Evolutionary conservation across 228 moss, liverwort and hornwort genomes (phyloP).

Genomic region (Sphagnum magellanicum): DNA sequence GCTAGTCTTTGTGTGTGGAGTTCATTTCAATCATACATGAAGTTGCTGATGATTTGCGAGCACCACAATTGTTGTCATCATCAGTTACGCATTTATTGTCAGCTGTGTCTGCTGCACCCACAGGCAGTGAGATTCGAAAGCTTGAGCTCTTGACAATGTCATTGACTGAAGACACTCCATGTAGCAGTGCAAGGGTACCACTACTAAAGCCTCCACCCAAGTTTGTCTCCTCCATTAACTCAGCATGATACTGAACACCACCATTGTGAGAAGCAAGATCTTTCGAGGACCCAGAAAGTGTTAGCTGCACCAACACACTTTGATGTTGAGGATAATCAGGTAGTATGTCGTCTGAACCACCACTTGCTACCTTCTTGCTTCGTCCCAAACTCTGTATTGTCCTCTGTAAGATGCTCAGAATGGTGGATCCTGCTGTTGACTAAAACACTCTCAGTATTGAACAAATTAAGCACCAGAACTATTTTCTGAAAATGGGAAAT

Average conservation of each 20-base stretch:
- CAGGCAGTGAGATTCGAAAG: slow-evolving; percentile 8
- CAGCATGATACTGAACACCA: slow-evolving; percentile 19
- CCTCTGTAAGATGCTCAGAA: slow-evolving; percentile 47
- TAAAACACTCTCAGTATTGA: neutral
- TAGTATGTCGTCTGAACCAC: slow-evolving; percentile 29
- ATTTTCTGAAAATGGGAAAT: no score
- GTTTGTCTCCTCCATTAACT: slow-evolving; percentile 24
- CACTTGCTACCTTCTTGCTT: slow-evolving; percentile 33
- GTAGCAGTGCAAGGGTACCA: slow-evolving; percentile 41
- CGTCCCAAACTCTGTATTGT: slow-evolving; percentile 38
- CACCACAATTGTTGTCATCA: neutral
- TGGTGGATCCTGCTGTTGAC: slow-evolving; percentile 25
- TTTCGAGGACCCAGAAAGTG: slow-evolving; percentile 32
- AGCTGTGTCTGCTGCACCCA: neutral
- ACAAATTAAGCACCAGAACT: no score
- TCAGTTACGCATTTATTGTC: no score
- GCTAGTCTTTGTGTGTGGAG: neutral
- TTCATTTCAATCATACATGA: neutral
- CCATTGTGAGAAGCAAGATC: slow-evolving; percentile 3
- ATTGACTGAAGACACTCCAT: slow-evolving; percentile 19
- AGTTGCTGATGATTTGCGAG: neutral
- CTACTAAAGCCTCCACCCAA: slow-evolving; percentile 25
- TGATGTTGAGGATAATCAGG: neutral
- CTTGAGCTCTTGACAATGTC: slow-evolving; percentile 23
- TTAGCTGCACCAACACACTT: slow-evolving; percentile 16